Percentiles rank a stretch among this genome's conserved stretches.
phyloP scores from a whole-genome alignment of 2,329 filamentous ascomycete genomes.

The Septoria petroselini region DNA sequence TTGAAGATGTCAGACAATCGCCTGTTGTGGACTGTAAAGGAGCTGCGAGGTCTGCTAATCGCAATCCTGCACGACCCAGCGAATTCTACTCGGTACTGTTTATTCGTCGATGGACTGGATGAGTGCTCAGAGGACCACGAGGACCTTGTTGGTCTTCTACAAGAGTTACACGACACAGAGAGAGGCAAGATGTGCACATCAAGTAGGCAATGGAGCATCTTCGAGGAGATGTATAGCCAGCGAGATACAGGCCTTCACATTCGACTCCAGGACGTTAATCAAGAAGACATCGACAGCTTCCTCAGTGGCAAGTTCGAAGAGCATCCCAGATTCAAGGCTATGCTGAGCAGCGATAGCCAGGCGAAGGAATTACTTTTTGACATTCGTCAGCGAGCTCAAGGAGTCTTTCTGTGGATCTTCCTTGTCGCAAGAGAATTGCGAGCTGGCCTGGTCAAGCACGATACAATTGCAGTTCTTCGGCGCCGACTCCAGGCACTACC shows the following conservation, averaged over 20 bases:
- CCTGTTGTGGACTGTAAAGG: background rate
- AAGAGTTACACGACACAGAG: background rate
- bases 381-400: background rate
- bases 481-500: background rate
- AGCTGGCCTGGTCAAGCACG: background rate
- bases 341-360: background rate
- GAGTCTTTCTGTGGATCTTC: slow-evolving; percentile 2
- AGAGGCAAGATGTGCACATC: background rate
- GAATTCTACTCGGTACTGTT: background rate
- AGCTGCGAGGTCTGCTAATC: background rate
- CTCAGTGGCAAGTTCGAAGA: background rate
- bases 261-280: background rate
- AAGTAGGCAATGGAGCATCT: background rate
- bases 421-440: background rate
- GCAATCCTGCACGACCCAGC: background rate
- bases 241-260: background rate
- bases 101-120: slow-evolving; percentile 3
- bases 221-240: background rate
- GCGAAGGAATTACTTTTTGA: background rate
- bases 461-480: background rate
- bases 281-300: slow-evolving; percentile 2
- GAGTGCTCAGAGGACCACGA: background rate
- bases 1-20: background rate
- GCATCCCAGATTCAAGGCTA: background rate
- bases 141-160: background rate